Evolutionary conservation across 2,329 filamentous ascomycete species (phyloP).

Genomic region (Trichoderma polysporum): DNA sequence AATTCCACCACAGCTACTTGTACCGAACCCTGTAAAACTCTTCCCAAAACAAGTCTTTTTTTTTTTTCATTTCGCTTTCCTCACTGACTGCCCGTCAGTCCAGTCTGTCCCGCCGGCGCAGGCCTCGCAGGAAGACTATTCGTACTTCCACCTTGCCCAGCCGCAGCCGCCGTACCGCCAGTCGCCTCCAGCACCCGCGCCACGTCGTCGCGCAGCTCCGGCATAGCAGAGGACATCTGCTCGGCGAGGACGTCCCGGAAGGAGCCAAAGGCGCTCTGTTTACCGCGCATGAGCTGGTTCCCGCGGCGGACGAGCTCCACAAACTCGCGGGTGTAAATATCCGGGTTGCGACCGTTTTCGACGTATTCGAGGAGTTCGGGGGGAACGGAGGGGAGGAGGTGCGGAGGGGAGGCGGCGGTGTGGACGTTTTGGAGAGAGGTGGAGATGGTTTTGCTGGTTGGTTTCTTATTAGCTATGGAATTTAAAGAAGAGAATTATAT

Average conservation of each 20-base stretch:
- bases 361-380: slow-evolving; percentile 67
- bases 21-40: neutral
- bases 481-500: neutral
- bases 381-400: slow-evolving; percentile 53
- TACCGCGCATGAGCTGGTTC: slow-evolving; percentile 67
- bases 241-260: slow-evolving; percentile 64
- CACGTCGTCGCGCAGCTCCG: slow-evolving; percentile 57
- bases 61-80: neutral
- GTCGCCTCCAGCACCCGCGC: slow-evolving; percentile 50
- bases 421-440: slow-evolving; percentile 41
- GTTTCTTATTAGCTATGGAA: neutral
- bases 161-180: slow-evolving; percentile 29
- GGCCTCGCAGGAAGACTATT: too few species aligned
- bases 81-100: neutral
- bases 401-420: slow-evolving; percentile 41
- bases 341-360: slow-evolving; percentile 69
- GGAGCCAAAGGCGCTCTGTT: slow-evolving; percentile 57
- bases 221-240: slow-evolving; percentile 57
- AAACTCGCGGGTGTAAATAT: slow-evolving; percentile 73
- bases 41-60: neutral
- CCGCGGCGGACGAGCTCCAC: slow-evolving; percentile 65
- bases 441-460: slow-evolving; percentile 41
- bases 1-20: neutral
- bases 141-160: too few species aligned
- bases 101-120: neutral